Base-by-base conservation (phyloP, 2,329 filamentous ascomycete species). In the Plectosphaerella plurivora region DNA sequence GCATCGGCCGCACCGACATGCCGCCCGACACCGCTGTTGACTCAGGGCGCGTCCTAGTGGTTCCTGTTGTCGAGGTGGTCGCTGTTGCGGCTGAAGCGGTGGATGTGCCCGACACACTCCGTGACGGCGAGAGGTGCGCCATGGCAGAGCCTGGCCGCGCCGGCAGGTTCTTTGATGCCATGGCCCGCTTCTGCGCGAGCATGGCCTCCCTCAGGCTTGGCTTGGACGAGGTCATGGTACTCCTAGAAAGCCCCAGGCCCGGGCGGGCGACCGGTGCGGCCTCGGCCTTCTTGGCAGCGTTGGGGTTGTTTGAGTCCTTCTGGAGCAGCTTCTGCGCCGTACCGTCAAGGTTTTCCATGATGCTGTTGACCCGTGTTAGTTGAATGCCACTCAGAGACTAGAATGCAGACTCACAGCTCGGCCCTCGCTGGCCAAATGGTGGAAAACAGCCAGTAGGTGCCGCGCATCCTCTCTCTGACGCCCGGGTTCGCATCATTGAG, bases 401-500 rank as follows among this genome's bases (percentile, higher is more conserved):
- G 16, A 33, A 55, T 16, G 9, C 15, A 22, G 37, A 77, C 85
- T 75, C 75, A 90, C 81, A 74, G 74, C 63, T 93, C 87, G 39
- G 91, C 91, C 64, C 81, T 84, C 18, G 85, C 78, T 3, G 88
- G 87, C 89, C 91, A 97, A 16, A 90, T 78, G 35, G 75, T 75
- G 54, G 85, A 83, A 66, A 92, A 97, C 0, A 77, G 76, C 94
- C 94, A 99, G 68, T 89, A 99, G 0, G 91, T 89, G 37, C 83
- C 81, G 60, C 94, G 84, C 78, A 89, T 93, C 57, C 84, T 86
- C 68, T 96, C 91, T 61, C 94, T 84, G 45, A 97, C 93, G 28
- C 87, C 88, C 8, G 92, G 91, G 63, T 97, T 96, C 12, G 93
- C 79, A 73, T 99, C 94, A 20, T 78, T 78, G n/a, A 99, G 78